Percentiles rank a stretch among this genome's conserved stretches.
These are phyloP conservation scores for Fagus crenata DNA, from an alignment of 306 rosid species.

Conservation along the genomic window DNA sequence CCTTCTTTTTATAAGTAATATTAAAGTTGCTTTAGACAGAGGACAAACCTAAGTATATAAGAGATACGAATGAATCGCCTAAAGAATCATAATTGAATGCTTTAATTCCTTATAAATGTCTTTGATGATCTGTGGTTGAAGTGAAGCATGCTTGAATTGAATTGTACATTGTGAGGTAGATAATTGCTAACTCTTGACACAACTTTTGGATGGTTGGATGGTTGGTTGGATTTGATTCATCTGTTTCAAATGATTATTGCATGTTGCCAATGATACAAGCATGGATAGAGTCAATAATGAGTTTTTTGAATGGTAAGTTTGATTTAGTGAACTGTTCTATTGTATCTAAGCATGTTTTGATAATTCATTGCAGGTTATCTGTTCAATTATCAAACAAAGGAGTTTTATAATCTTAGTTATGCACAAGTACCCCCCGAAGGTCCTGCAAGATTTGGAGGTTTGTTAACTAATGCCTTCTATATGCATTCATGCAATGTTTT, in stretches of 20 bases:
- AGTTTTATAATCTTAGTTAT: conserved; percentile 89
- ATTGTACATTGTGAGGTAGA: not conserved
- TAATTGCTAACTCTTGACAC: not conserved
- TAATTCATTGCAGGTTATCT: conserved; percentile 72
- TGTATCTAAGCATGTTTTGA: conserved; percentile 38
- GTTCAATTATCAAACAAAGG: conserved; percentile 81
- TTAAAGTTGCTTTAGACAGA: too few species aligned
- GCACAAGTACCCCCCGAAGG: conserved; percentile 77
- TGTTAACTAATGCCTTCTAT: conserved; percentile 37
- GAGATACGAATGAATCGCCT: too few species aligned
- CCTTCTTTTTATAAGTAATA: not conserved
- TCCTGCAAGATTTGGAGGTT: conserved; percentile 96
- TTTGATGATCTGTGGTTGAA: not conserved
- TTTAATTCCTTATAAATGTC: not conserved
- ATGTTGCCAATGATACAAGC: not conserved
- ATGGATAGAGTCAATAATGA: not conserved
- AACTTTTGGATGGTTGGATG: not conserved
- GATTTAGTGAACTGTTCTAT: conserved; percentile 14
- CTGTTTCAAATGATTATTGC: not conserved
- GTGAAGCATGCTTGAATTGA: not conserved
- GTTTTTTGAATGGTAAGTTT: not conserved
- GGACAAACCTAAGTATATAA: too few species aligned
- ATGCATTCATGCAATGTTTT: conserved; percentile 29
- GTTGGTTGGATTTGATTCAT: conserved; percentile 1
- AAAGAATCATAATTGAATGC: too few species aligned